Base-by-base conservation (phyloP, 768 basidiomycete genomes). In the Rhizopogon roseolus region DNA sequence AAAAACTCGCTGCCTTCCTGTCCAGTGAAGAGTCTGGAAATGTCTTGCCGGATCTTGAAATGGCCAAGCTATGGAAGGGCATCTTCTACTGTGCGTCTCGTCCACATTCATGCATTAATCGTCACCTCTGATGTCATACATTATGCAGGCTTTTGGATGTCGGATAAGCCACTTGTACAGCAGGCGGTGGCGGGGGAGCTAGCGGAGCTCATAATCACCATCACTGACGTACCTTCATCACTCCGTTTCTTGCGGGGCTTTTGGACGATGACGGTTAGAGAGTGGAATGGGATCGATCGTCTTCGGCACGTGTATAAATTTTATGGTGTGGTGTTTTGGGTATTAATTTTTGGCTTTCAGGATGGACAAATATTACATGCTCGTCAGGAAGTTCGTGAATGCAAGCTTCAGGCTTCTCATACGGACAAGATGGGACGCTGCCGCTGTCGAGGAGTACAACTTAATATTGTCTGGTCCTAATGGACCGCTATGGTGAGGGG, bases 351-450 rank as follows among this genome's bases (percentile, higher is more conserved):
- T 52, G 28, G 48, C 14, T 53, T 27, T 10, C 62, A 97, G 95
- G 60, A 85, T 98, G 67, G 96, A 99, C 78, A 99, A 99, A 69
- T 98, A 91, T 68, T 95, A 96, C 66, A 86, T 98, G 84, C 86
- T 99, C 43, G 84, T 98, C 54, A 81, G 96, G 54, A 80, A 88
- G 58, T 98, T 93, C 64, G 77, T 90, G 51, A 90, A 94, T 62
- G 91, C 87, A 1, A 81, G 88, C 1, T 95, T 98, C 69, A 76
- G 87, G 34, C 78, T 97, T 17, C 77, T 98, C 25, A 77, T 85
- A 37, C 79, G 86, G 42, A 68, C 71, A 19, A 74, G 79, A 43
- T 99, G 95, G 95, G 80, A 85, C 6, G 59, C 66, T 25, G 60
- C 67, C 6, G 66, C 73, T 5, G 79, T 86, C 49, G 64, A 73